phyloP scores from a whole-genome alignment of 192 early-diverging fungal species.

The Podila epicladia region DNA sequence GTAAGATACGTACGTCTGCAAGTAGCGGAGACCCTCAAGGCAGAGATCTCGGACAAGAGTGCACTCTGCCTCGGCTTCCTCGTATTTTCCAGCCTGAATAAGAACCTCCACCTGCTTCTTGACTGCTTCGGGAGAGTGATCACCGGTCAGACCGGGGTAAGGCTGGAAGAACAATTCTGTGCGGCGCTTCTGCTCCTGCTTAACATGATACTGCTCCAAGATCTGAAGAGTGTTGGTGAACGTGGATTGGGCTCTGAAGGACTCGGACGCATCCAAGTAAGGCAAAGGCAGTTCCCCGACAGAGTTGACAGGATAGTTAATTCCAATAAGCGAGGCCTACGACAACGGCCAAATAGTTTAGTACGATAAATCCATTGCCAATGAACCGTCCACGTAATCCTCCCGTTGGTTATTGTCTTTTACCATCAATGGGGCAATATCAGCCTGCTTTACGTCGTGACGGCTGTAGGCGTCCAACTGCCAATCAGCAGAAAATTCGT shows the following conservation, averaged over 20 bases:
- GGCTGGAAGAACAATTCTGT: constrained; percentile 86
- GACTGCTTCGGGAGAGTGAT: constrained; percentile 60
- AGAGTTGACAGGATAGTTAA: constrained; percentile 92
- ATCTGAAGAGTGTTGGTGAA: constrained; percentile 89
- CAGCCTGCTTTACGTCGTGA: constrained; percentile 92
- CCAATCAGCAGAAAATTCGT: constrained; percentile 81
- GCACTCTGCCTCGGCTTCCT: constrained; percentile 76
- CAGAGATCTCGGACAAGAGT: constrained; percentile 68
- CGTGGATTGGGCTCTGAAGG: constrained; percentile 80
- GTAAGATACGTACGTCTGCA: constrained; percentile 72
- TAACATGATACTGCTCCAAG: constrained; percentile 87
- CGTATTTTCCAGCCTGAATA: constrained; percentile 70
- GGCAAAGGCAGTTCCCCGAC: constrained; percentile 88
- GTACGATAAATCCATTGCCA: no score
- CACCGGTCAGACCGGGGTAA: constrained; percentile 71
- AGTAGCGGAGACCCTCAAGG: constrained; percentile 90
- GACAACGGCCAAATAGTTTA: background rate
- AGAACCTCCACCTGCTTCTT: constrained; percentile 66
- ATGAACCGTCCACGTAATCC: no score
- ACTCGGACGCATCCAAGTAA: constrained; percentile 76
- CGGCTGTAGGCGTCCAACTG: constrained; percentile 67
- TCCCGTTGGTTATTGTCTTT: no score
- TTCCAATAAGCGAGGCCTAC: constrained; percentile 84
- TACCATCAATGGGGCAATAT: constrained; percentile 96
- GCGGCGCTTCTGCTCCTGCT: constrained; percentile 81